Base-by-base conservation (phyloP, 2,329 filamentous ascomycete genomes). In the Zasmidium citrigriseum region DNA sequence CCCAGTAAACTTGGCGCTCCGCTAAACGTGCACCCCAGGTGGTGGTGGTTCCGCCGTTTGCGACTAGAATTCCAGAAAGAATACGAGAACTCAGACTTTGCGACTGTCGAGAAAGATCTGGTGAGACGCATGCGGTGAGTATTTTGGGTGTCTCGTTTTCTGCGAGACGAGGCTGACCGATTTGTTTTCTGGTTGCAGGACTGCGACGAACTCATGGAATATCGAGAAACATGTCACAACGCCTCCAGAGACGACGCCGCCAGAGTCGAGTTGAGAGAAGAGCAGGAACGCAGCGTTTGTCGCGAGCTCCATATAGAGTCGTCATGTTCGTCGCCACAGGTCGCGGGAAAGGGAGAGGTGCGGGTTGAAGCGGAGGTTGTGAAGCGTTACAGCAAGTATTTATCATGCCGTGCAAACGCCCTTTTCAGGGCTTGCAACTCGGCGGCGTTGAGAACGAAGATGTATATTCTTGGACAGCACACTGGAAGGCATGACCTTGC, bases 31-130 rank as follows among this genome's bases (percentile, higher is more conserved):
- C n/a, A n/a, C n/a, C n/a, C n/a, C 34, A 41, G 34, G 34, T 50
- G 66, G 41, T 68, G 61, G 62, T 73, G 70, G 70, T 69, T 70
- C 54, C 52, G 54, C 46, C 48, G 60, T 18, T 62, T 63, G 45
- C 68, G 70, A 54, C 57, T 58, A 27, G 59, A 66, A n/a, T 67
- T 66, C 58, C 65, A 66, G 47, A 65, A 67, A 52, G 51, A 65
- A 20, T 66, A 69, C 50, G 67, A 66, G 18, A 63, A 65, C 16
- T 52, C 57, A 16, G 67, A 69, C 21, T 55, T 72, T 23, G 57
- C 59, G 20, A 64, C 69, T 20, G 64, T 71, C 14, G 70, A 73
- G 55, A 61, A 64, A 54, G 68, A 71, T 45, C 52, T 73, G 44
- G 68, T 68, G 61, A 54, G 55, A 46, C 61, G 70, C 11, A 67